A percentile compares a stretch with the other conserved stretches of the same genome.
phyloP scores from a whole-genome alignment of 2,329 filamentous ascomycete species.

The Helicocarpus griseus region DNA sequence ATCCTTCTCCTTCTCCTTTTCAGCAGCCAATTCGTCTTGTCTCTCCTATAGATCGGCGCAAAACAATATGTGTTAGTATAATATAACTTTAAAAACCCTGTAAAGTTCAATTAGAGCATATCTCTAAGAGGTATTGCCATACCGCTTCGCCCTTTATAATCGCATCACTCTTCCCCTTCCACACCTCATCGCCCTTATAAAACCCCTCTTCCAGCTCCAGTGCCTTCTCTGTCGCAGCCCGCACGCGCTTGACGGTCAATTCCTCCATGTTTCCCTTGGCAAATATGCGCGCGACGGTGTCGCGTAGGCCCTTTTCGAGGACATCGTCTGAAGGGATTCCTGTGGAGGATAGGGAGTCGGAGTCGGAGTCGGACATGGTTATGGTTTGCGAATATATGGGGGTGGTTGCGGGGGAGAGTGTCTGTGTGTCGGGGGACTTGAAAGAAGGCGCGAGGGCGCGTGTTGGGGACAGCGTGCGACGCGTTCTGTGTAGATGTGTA shows the following conservation, averaged over 20 bases:
- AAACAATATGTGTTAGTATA: not conserved
- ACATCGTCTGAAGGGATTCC: conserved; percentile 22
- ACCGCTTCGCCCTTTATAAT: conserved; percentile 47
- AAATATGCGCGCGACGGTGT: conserved; percentile 28
- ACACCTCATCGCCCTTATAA: conserved; percentile 43
- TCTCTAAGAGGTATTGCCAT: too few relatives aligned
- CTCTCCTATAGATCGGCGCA: conserved; percentile 18
- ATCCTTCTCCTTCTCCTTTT: conserved; percentile 7
- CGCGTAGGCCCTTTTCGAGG: conserved; percentile 30
- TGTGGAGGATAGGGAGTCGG: conserved; percentile 10
- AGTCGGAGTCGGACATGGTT: conserved; percentile 23
- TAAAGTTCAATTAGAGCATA: conserved; percentile 16
- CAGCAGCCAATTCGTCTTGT: conserved; percentile 20
- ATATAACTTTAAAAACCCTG: not conserved
- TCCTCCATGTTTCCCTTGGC: conserved; percentile 37
- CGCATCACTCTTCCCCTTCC: conserved; percentile 46
- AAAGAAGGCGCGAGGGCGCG: not conserved
- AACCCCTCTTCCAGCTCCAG: conserved; percentile 45
- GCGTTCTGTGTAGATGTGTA: not conserved
- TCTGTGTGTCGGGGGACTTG: not conserved
- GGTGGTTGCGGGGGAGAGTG: not conserved
- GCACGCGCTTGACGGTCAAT: conserved; percentile 49
- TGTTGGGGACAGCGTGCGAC: too few relatives aligned
- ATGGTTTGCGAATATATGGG: not conserved
- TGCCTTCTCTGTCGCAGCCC: conserved; percentile 42